These are phyloP conservation scores for Pleurotus eryngii DNA, from an alignment of 768 basidiomycete species.

Conservation along the genomic window DNA sequence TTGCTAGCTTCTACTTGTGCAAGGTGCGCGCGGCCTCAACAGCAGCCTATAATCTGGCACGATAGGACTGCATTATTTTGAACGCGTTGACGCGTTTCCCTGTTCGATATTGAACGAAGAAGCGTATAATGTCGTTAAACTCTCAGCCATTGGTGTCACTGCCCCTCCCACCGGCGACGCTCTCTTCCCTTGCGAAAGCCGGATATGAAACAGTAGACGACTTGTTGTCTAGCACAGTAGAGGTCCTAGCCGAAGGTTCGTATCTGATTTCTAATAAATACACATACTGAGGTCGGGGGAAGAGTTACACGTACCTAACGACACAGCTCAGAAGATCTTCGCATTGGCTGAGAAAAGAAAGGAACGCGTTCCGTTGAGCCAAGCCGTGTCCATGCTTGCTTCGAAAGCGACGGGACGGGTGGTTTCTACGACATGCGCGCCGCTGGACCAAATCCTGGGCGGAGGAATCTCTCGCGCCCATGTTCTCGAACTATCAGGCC, in stretches of 20 bases:
- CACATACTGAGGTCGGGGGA: neutral
- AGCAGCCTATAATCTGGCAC: no score
- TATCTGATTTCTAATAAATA: constrained; percentile 2
- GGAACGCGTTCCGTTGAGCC: constrained; percentile 37
- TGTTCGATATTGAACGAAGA: no score
- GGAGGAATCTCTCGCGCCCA: constrained; percentile 62
- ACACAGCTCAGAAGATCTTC: constrained; percentile 45
- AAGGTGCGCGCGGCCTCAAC: no score
- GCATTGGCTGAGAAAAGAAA: constrained; percentile 33
- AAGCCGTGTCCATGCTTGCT: constrained; percentile 48
- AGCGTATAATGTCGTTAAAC: neutral
- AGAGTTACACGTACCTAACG: constrained; percentile 51
- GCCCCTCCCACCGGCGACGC: constrained; percentile 41
- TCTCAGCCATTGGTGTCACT: constrained; percentile 46
- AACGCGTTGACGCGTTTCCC: no score
- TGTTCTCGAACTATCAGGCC: constrained; percentile 73
- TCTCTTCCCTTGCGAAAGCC: constrained; percentile 43
- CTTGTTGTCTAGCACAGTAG: constrained; percentile 37
- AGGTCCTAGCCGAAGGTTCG: constrained; percentile 50
- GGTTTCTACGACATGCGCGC: constrained; percentile 40
- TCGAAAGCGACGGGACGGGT: constrained; percentile 18
- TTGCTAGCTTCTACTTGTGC: no score
- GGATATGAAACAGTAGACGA: constrained; percentile 62
- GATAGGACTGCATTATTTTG: no score
- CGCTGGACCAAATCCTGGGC: constrained; percentile 56